Evolutionary conservation across 495 filamentous ascomycete species (phyloP).

Genomic region (Aspergillus affinis): DNA sequence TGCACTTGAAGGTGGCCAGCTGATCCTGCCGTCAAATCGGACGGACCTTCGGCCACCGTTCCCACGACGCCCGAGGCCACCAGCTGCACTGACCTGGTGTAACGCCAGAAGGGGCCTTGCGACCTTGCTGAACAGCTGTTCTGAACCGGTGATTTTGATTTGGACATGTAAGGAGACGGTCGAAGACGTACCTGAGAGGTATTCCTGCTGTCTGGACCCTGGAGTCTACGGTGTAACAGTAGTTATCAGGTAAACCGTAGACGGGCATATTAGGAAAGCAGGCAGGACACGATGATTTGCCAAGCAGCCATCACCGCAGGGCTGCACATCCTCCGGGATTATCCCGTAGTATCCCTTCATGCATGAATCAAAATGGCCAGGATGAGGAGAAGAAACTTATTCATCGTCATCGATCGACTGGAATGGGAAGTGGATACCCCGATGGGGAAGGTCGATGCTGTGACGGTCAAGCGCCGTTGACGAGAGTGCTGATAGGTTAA

Average conservation of each 20-base stretch:
- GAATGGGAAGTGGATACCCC: too few species aligned
- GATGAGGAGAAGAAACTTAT: neutral
- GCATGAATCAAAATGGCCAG: neutral
- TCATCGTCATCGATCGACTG: neutral
- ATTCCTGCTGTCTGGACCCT: neutral
- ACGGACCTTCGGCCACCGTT: neutral
- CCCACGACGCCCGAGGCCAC: neutral
- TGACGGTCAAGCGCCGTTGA: too few species aligned
- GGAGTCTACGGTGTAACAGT: neutral
- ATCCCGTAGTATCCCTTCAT: constrained; percentile 1
- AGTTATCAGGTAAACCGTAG: too few species aligned
- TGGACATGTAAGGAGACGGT: constrained; percentile 11
- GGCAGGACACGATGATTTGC: constrained; percentile 2
- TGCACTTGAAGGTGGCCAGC: constrained; percentile 7
- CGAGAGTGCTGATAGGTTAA: too few species aligned
- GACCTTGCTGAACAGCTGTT: constrained; percentile 6
- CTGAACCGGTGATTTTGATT: constrained; percentile 12
- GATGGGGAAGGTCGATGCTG: too few species aligned
- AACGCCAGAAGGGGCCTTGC: neutral
- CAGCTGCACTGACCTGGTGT: constrained; percentile 12
- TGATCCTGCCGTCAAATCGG: constrained; percentile 16
- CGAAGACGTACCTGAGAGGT: neutral
- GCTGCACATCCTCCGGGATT: constrained; percentile 15
- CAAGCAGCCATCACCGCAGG: constrained; percentile 9
- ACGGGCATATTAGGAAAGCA: neutral